Evolutionary conservation across 2,329 filamentous ascomycete genomes (phyloP), one percentile per base, ranked within the genome.

Genomic region (Diaporthe eres): DNA sequence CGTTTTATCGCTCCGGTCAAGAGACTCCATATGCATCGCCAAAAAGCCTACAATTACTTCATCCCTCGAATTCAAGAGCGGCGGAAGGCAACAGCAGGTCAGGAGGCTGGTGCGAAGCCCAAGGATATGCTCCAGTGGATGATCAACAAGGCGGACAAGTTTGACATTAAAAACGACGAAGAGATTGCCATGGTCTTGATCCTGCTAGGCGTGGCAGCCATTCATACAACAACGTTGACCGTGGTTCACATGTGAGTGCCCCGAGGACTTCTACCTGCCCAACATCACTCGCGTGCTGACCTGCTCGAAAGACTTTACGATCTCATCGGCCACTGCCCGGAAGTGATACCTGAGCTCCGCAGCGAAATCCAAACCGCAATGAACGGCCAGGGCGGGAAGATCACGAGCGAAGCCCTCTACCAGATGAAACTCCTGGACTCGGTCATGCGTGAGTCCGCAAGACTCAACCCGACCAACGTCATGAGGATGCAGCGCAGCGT

Each of bases 401-500:
- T 82, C 67, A 80, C 79, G 28, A 77, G 78, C 68, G 28, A 78
- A 1, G 80, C 79, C 58, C 74, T 82, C 47, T 81, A 82, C 53
- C 71, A 75, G 75, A 83, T 83, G 82, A 82, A 81, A 76, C 81
- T 79, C 60, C 65, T 82, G n/a, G 82, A 83, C 77, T 81, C 78
- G 61, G 80, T 81, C 77, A 55, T 83, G 37, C 82, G 81, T 70
- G 82, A 84, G 74, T 81, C 81, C 22, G 74, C 80, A 75, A 81
- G 82, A 3, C 28, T 82, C 22, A 37, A 81, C 44, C 80, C 80
- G 0, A 74, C 49, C 22, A 39, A 57, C 19, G 49, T 83, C 47
- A 81, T 84, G 1, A 85, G 88, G 2, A 90, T 90, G 80, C 81
- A 82, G 42, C 87, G 89, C 75, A 88, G 87, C 77, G 88, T 89